Evolutionary conservation across 371 early-diverging fungal species (phyloP).

Genomic region (Syncephalastrum contaminatum): DNA sequence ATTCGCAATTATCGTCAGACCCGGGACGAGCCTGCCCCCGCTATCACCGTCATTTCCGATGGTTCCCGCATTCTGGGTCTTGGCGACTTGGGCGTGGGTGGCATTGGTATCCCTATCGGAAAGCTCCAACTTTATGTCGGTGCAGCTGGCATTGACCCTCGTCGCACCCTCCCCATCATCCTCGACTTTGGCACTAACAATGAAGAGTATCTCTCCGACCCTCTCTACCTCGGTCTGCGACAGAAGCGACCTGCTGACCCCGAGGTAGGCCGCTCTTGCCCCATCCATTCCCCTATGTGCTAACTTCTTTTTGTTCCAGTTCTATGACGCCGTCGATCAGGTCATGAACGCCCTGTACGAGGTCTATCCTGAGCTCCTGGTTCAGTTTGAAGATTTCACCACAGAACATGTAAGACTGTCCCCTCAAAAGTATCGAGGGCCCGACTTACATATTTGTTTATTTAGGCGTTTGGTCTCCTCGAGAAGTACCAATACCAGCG

Average conservation of each 20-base stretch:
- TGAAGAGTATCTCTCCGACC: slow-evolving; percentile 72
- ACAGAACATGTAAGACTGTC: slow-evolving; percentile 63
- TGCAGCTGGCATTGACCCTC: slow-evolving; percentile 87
- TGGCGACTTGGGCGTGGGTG: slow-evolving; percentile 89
- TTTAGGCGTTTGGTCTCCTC: slow-evolving; percentile 68
- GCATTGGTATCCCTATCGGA: slow-evolving; percentile 92
- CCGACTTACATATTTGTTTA: slow-evolving; percentile 14
- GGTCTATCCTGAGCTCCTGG: slow-evolving; percentile 74
- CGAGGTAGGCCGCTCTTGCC: slow-evolving; percentile 21
- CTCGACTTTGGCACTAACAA: slow-evolving; percentile 92
- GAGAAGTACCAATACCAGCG: slow-evolving; percentile 64
- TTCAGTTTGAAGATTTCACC: slow-evolving; percentile 94
- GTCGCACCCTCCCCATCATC: slow-evolving; percentile 82
- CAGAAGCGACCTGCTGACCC: slow-evolving; percentile 69
- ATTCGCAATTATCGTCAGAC: slow-evolving; percentile 64
- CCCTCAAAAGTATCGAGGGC: no score
- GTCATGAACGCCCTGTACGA: slow-evolving; percentile 70
- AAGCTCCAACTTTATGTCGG: slow-evolving; percentile 91
- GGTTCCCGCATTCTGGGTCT: slow-evolving; percentile 92
- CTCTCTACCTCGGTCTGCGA: slow-evolving; percentile 82
- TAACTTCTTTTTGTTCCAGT: slow-evolving; percentile 28
- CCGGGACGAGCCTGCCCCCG: slow-evolving; percentile 53
- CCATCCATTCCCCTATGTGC: neutral
- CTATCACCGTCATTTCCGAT: slow-evolving; percentile 90
- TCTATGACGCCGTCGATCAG: slow-evolving; percentile 78